phyloP scores from a whole-genome alignment of 1,139 yeast genomes.

The Candida sanyaensis region DNA sequence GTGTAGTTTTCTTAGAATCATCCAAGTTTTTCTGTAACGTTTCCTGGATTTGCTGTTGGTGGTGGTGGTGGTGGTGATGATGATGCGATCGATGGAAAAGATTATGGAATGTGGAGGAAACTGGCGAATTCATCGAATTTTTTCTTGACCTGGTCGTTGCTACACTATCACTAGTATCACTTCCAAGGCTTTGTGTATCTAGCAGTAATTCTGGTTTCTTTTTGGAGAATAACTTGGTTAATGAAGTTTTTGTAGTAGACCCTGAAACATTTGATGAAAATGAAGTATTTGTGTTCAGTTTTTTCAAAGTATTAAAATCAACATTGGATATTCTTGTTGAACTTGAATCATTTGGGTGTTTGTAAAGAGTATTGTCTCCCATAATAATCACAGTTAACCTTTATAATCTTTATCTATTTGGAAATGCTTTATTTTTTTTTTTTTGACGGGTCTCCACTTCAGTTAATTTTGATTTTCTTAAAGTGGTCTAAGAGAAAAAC shows the following conservation, averaged over 20 bases:
- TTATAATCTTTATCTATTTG: no score
- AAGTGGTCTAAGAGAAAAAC: no score
- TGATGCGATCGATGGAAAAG: conserved; percentile 35
- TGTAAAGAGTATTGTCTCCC: conserved; percentile 15
- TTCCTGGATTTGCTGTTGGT: conserved; percentile 4
- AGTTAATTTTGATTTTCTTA: no score
- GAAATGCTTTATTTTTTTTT: no score
- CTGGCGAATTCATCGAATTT: conserved; percentile 36
- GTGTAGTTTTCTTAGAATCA: conserved; percentile 21
- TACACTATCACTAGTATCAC: conserved; percentile 15
- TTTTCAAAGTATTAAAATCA: conserved; percentile 42
- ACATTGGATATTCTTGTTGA: conserved; percentile 33
- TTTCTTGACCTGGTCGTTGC: conserved; percentile 18
- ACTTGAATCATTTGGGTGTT: conserved; percentile 24
- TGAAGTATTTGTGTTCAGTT: conserved; percentile 35
- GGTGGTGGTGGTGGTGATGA: conserved; percentile 15
- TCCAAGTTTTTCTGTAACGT: conserved; percentile 1
- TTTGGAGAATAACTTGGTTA: conserved; percentile 31
- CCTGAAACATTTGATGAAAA: conserved; percentile 24
- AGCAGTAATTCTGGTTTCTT: conserved; percentile 30
- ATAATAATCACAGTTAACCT: background rate
- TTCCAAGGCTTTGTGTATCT: conserved; percentile 31
- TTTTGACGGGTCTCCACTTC: no score
- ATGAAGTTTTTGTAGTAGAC: conserved; percentile 27
- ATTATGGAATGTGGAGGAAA: conserved; percentile 33